Evolutionary conservation across 164 flowering plant genomes (phyloP).

Genomic region (Cinnamomum micranthum): DNA sequence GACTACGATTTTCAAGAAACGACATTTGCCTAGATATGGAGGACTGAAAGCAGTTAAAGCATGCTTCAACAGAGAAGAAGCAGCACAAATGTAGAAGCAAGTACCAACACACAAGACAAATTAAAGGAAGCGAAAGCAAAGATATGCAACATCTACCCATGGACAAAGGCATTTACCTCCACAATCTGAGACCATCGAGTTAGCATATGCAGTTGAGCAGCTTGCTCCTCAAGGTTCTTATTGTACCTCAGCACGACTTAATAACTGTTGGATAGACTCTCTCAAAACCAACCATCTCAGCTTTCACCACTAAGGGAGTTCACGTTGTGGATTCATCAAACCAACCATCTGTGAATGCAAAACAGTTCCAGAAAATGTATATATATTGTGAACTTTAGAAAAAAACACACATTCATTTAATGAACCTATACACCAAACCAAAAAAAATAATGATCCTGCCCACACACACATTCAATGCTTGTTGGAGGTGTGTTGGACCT

Average conservation of each 20-base stretch:
- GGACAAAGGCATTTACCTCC: constrained; percentile 15
- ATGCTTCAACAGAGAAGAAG: neutral
- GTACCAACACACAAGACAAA: neutral
- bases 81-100: neutral
- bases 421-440: no score
- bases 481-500: no score
- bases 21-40: constrained; percentile 72
- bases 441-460: no score
- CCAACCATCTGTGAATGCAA: constrained; percentile 40
- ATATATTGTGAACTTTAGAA: no score
- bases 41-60: constrained; percentile 37
- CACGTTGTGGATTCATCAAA: constrained; percentile 40
- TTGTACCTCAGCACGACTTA: constrained; percentile 95
- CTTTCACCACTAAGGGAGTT: constrained; percentile 56
- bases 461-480: no score
- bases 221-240: constrained; percentile 97
- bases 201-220: constrained; percentile 97
- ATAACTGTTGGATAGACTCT: constrained; percentile 64
- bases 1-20: constrained; percentile 61
- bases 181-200: constrained; percentile 94
- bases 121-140: neutral
- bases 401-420: no score
- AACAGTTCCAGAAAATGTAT: no score
- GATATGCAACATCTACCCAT: neutral
- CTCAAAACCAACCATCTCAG: constrained; percentile 63